phyloP scores from a whole-genome alignment of 495 filamentous ascomycete species.

The Neurospora sp. region DNA sequence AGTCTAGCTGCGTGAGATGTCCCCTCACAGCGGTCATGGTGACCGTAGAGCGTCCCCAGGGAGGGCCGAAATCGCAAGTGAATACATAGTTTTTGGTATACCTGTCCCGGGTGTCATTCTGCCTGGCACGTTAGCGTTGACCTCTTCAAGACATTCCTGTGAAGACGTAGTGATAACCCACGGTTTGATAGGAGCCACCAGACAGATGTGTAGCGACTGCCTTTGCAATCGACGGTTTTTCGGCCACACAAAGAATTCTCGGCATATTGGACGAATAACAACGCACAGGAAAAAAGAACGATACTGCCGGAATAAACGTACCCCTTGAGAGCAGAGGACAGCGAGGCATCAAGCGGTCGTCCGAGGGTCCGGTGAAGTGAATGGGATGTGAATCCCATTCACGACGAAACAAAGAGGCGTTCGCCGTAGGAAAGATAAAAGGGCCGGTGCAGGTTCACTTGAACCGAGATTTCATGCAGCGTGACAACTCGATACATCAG shows the following conservation, averaged over 20 bases:
- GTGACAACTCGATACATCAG: too few species aligned
- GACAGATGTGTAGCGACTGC: conserved; percentile 84
- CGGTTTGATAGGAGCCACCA: conserved; percentile 59
- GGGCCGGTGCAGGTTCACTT: not conserved
- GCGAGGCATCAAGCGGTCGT: not conserved
- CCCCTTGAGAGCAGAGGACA: not conserved
- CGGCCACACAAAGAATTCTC: conserved; percentile 80
- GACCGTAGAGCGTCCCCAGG: conserved; percentile 75
- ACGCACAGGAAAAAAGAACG: not conserved
- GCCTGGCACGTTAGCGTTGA: not conserved
- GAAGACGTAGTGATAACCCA: conserved; percentile 32
- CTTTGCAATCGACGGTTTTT: conserved; percentile 94
- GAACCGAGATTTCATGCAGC: not conserved
- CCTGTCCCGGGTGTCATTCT: conserved; percentile 49
- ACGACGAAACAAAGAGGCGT: not conserved
- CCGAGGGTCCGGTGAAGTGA: not conserved
- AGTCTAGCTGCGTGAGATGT: conserved; percentile 69
- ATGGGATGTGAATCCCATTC: not conserved
- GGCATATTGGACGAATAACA: conserved; percentile 22
- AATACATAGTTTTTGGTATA: conserved; percentile 95
- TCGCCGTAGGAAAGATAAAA: not conserved
- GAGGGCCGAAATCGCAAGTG: conserved; percentile 68
- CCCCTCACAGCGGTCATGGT: conserved; percentile 89
- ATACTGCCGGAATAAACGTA: not conserved
- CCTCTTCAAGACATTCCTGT: not conserved